Conservation (phyloP, 257 asterid genomes). For the Fraxinus americana region DNA sequence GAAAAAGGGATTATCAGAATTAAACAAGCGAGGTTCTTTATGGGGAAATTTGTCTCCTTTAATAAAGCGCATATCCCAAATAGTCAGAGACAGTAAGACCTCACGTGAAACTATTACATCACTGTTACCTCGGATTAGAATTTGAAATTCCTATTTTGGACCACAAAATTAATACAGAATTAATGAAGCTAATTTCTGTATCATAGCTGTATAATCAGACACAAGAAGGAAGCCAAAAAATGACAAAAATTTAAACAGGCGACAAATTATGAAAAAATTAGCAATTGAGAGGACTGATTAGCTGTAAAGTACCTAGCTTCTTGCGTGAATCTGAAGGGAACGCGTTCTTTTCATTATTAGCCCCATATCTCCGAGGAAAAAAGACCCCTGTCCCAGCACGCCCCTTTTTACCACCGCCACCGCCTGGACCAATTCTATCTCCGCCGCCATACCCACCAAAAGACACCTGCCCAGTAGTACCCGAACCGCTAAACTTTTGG, state of each 20-base stretch:
- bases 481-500: slow-evolving; percentile 24
- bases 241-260: background rate
- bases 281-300: background rate
- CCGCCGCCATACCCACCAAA: slow-evolving; percentile 34
- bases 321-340: slow-evolving; percentile 46
- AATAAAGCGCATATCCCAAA: too few species aligned
- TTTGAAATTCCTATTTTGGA: background rate
- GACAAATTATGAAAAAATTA: background rate
- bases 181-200: background rate
- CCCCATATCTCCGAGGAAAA: slow-evolving; percentile 61
- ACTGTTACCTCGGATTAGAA: background rate
- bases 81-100: too few species aligned
- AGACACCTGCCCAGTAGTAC: slow-evolving; percentile 11
- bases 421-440: background rate
- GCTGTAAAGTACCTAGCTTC: slow-evolving; percentile 58
- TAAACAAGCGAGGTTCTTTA: too few species aligned
- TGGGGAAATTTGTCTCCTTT: background rate
- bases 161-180: background rate
- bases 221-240: slow-evolving; percentile 7
- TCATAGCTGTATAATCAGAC: background rate
- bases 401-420: slow-evolving; percentile 40
- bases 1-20: background rate
- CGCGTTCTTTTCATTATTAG: slow-evolving; percentile 14
- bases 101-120: too few species aligned
- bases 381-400: slow-evolving; percentile 87